These are phyloP conservation scores for Fusarium coffeatum DNA, from an alignment of 2,329 filamentous ascomycete genomes.

Conservation along the genomic window DNA sequence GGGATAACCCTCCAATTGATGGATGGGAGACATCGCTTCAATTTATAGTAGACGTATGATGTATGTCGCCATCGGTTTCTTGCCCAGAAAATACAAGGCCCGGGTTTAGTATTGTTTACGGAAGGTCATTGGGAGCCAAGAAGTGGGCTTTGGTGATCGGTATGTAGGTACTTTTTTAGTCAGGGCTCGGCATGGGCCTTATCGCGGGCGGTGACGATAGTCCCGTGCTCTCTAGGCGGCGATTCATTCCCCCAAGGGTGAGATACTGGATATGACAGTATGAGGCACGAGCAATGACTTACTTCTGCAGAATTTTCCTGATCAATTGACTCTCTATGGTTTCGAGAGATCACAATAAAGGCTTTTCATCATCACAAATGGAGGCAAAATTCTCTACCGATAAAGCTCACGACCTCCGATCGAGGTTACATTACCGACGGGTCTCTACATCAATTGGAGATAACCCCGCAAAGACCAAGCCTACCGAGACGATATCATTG, in stretches of 20 bases:
- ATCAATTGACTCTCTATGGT: no score
- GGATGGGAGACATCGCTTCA: neutral
- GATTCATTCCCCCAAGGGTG: no score
- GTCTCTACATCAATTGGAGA: neutral
- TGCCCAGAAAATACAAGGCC: conserved; percentile 8
- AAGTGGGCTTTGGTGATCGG: neutral
- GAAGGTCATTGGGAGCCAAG: conserved; percentile 30
- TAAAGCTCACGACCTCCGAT: neutral
- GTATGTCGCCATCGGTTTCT: neutral
- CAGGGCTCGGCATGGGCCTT: neutral
- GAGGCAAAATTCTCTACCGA: neutral
- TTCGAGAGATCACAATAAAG: no score
- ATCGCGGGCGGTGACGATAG: neutral
- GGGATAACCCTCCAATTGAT: no score
- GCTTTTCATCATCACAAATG: no score
- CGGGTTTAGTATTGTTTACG: conserved; percentile 24
- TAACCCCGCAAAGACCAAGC: conserved; percentile 1
- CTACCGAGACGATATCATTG: neutral
- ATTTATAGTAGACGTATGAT: conserved; percentile 7
- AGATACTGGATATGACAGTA: no score
- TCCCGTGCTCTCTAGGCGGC: neutral
- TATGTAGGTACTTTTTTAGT: neutral
- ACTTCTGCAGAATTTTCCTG: no score
- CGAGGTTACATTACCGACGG: conserved; percentile 5
- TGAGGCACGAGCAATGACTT: no score